Conservation (phyloP, 116 monocot species). For the Posidonia oceanica region DNA sequence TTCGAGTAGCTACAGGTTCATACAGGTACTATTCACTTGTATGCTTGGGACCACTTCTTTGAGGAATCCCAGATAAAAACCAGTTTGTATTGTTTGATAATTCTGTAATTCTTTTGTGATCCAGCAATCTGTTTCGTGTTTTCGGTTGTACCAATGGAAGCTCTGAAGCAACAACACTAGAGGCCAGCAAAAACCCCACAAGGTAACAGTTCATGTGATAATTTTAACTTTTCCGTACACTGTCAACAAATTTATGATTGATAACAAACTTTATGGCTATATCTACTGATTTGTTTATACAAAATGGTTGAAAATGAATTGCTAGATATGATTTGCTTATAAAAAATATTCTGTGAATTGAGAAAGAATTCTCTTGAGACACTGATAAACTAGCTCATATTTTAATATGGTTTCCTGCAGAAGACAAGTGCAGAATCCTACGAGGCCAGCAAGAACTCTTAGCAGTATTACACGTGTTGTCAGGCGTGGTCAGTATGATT, state of each 20-base stretch:
- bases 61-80: not conserved
- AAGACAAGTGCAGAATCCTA: conserved; percentile 26
- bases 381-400: no score
- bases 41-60: not conserved
- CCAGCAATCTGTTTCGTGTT: conserved; percentile 15
- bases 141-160: conserved; percentile 10
- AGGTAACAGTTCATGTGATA: not conserved
- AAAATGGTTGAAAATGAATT: no score
- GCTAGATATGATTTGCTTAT: no score
- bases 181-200: conserved; percentile 9
- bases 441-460: conserved; percentile 30
- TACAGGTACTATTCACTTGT: conserved; percentile 39
- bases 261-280: not conserved
- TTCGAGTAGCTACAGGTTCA: conserved; percentile 71
- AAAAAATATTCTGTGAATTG: no score
- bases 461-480: conserved; percentile 2
- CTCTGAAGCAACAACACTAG: conserved; percentile 9
- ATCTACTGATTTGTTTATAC: not conserved
- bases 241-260: not conserved
- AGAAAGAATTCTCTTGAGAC: no score
- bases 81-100: not conserved
- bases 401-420: conserved; percentile 6
- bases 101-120: not conserved
- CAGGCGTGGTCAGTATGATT: not conserved
- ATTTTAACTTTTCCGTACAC: not conserved